These are phyloP conservation scores for Gossypium bickii DNA, from an alignment of 345 rosid genomes.

Conservation along the genomic window DNA sequence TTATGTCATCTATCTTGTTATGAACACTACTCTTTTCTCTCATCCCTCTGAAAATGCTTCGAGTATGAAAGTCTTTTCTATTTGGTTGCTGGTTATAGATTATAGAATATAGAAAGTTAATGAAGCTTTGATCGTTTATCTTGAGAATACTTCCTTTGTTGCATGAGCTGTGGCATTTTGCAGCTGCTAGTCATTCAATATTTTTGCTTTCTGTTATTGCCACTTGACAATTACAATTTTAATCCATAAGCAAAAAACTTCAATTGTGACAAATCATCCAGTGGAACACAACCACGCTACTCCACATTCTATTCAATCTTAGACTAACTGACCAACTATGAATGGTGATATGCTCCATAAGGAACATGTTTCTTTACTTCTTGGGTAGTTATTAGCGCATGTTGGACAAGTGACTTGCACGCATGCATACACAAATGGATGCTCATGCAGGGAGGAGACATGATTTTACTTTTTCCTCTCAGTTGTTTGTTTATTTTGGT, in stretches of 20 bases:
- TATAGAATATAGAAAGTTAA: background rate
- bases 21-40: background rate
- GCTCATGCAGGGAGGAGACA: background rate
- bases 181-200: background rate
- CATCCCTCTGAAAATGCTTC: background rate
- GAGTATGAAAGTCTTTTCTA: background rate
- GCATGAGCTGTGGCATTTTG: background rate
- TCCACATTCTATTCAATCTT: background rate
- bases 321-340: background rate
- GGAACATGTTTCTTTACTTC: background rate
- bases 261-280: background rate
- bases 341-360: background rate
- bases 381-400: background rate
- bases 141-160: background rate
- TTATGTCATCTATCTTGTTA: background rate
- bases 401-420: background rate
- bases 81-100: background rate
- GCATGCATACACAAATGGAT: background rate
- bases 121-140: background rate
- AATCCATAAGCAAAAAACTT: background rate
- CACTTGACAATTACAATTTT: background rate
- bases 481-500: background rate
- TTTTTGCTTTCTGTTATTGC: background rate
- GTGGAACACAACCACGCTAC: background rate
- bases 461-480: background rate